Conservation (phyloP, 805 yeast species). For the Candida multigemmis region DNA sequence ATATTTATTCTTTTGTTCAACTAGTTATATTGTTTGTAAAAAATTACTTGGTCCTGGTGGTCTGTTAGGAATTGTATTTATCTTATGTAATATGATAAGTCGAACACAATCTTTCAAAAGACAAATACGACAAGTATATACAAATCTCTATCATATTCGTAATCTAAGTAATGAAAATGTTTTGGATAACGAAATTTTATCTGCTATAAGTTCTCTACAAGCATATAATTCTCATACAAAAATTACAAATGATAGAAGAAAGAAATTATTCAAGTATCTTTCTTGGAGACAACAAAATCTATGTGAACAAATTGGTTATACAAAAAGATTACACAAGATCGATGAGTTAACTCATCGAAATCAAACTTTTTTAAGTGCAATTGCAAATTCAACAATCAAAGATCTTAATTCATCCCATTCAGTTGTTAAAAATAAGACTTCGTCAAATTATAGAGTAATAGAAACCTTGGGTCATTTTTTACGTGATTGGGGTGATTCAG, state of each 20-base stretch:
- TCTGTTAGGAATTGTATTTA: conserved; percentile 17
- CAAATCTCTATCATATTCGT: too few relatives aligned
- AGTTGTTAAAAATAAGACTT: conserved; percentile 6
- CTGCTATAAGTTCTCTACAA: conserved; percentile 40
- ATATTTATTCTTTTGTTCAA: too few relatives aligned
- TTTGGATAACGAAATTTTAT: conserved; percentile 26
- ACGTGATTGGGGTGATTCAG: conserved; percentile 63
- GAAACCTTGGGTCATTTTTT: conserved; percentile 70
- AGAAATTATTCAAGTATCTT: conserved; percentile 36
- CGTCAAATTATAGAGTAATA: conserved; percentile 30
- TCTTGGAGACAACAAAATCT: conserved; percentile 48
- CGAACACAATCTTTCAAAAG: too few relatives aligned
- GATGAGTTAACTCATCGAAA: conserved; percentile 43
- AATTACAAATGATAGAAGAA: conserved; percentile 36
- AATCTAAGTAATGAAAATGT: too few relatives aligned
- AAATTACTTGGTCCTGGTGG: too few relatives aligned
- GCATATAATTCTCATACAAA: conserved; percentile 30
- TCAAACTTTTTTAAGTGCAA: conserved; percentile 32
- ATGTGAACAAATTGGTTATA: conserved; percentile 45
- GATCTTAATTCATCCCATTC: conserved; percentile 14
- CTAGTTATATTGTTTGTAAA: too few relatives aligned
- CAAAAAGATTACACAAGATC: conserved; percentile 39
- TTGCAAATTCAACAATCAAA: conserved; percentile 37
- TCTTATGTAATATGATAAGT: conserved; percentile 24
- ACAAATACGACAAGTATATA: too few relatives aligned